These are phyloP conservation scores for Hortiboletus campestris DNA, from an alignment of 768 basidiomycete species.

Conservation along the genomic window DNA sequence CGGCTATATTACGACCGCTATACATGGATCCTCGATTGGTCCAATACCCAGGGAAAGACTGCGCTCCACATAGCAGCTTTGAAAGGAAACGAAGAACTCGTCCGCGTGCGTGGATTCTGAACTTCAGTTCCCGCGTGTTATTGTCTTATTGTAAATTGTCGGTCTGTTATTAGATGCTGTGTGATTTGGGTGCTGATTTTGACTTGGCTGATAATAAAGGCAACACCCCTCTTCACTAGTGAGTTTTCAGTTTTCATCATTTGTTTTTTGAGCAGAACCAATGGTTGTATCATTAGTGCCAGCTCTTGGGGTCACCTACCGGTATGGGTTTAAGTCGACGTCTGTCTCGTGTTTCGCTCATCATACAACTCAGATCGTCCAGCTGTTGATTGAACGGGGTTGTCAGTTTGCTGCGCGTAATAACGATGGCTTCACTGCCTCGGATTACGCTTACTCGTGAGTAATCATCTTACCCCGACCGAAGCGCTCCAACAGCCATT, in stretches of 20 bases:
- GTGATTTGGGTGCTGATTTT: constrained; percentile 86
- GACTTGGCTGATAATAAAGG: constrained; percentile 90
- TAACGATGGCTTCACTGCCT: constrained; percentile 87
- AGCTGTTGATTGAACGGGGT: constrained; percentile 84
- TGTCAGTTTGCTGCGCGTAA: constrained; percentile 83
- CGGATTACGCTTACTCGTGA: constrained; percentile 79
- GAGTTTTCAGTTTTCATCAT: constrained; percentile 30
- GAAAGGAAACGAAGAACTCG: constrained; percentile 88
- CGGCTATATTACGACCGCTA: constrained; percentile 84
- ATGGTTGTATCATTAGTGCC: constrained; percentile 48
- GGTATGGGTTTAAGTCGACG: constrained; percentile 41
- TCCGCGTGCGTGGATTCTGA: constrained; percentile 55
- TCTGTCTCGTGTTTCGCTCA: constrained; percentile 11
- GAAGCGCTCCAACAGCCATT: constrained; percentile 2
- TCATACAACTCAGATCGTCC: constrained; percentile 56
- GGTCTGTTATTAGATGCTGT: constrained; percentile 65
- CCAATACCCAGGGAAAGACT: constrained; percentile 86
- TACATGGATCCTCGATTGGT: constrained; percentile 88
- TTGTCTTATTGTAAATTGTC: constrained; percentile 15
- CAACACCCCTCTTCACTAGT: constrained; percentile 94
- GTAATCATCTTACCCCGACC: constrained; percentile 1
- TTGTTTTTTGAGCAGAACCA: background rate
- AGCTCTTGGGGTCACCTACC: constrained; percentile 86
- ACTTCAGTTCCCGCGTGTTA: constrained; percentile 2
- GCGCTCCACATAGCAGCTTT: constrained; percentile 85